Base-by-base conservation (phyloP, 805 yeast genomes). In the Metschnikowia continentalis region DNA sequence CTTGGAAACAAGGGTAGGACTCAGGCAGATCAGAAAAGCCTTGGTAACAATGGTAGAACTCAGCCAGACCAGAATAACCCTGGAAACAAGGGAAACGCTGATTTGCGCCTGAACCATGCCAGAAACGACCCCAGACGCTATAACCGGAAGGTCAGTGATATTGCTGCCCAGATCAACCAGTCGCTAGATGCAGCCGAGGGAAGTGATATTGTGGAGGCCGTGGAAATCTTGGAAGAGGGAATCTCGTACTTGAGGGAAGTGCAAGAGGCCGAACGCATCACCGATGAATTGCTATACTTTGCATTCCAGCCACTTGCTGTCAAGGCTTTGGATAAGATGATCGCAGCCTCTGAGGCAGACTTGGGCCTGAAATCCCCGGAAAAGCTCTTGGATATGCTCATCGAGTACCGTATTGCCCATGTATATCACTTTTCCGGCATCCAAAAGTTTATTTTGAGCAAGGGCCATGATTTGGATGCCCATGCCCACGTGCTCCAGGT, bases 141-240 rank as follows among this genome's bases (percentile, higher is more conserved):
- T 11, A 44, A 69, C 60, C 53, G 63, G 13, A 70, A 69, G 53
- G 60, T 72, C 45, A 57, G 60, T 15, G 76, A 72, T 50, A 69
- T 74, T 35, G 54, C 67, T 13, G 55, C 55, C 10, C 77, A 72
- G 54, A 62, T 74, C 42, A 48, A 53, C 8, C 50, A 53, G 4
- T 61, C 72, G 1, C 63, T 69, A 32, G 53, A 58, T 15, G 50
- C 60, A 3, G 46, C 48, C 6, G 22, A 57, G 5, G 45, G 49
- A 14, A 37, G 42, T 10, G 64, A 62, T 35, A 53, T 69, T 30
- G 32, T 54, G 10, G 78, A 72, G 46, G 57, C 69, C 15, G 50
- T 65, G 23, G 73, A 68, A 32, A 72, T 74, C 43, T 65, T 71
- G 46, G 74, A 71, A 42, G 77, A 74, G 54, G 77, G 77, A 2